Evolutionary conservation across 495 filamentous ascomycete genomes (phyloP).

Genomic region (Lasiosphaeris hirsuta): DNA sequence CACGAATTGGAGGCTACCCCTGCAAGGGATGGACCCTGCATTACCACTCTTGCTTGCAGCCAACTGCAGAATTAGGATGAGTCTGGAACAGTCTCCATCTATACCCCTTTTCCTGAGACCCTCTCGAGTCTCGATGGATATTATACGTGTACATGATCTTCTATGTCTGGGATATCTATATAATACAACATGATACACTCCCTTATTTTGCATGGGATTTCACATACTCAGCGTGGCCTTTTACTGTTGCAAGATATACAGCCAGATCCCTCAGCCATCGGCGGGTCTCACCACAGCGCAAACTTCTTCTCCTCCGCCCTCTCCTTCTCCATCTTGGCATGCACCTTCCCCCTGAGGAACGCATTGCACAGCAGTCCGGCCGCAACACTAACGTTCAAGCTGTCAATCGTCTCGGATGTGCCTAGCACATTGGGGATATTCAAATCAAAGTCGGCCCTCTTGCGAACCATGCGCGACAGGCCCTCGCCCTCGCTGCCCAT

Average conservation of each 20-base stretch:
- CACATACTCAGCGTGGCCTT: too few relatives aligned
- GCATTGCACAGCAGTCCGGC: constrained; percentile 68
- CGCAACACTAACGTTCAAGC: constrained; percentile 87
- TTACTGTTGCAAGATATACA: constrained; percentile 7
- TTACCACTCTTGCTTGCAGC: neutral
- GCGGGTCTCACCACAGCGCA: constrained; percentile 19
- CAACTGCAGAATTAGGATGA: neutral
- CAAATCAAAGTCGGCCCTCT: constrained; percentile 58
- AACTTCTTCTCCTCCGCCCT: constrained; percentile 21
- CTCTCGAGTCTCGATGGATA: too few relatives aligned
- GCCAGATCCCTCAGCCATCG: neutral
- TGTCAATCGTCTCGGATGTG: constrained; percentile 55
- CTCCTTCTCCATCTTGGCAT: constrained; percentile 17
- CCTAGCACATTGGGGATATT: constrained; percentile 46
- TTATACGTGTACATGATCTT: too few relatives aligned
- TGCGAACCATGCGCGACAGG: constrained; percentile 56
- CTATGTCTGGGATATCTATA: neutral
- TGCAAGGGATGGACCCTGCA: constrained; percentile 9
- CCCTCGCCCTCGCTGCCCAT: constrained; percentile 82
- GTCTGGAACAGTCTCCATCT: too few relatives aligned
- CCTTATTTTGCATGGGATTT: too few relatives aligned
- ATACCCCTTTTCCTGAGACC: neutral
- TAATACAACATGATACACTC: neutral
- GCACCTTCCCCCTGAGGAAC: constrained; percentile 36
- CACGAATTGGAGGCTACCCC: too few relatives aligned